Percentiles rank a stretch among this genome's conserved stretches.
Conservation (phyloP, 495 filamentous ascomycete species). For the Lophiostoma macrostomum region DNA sequence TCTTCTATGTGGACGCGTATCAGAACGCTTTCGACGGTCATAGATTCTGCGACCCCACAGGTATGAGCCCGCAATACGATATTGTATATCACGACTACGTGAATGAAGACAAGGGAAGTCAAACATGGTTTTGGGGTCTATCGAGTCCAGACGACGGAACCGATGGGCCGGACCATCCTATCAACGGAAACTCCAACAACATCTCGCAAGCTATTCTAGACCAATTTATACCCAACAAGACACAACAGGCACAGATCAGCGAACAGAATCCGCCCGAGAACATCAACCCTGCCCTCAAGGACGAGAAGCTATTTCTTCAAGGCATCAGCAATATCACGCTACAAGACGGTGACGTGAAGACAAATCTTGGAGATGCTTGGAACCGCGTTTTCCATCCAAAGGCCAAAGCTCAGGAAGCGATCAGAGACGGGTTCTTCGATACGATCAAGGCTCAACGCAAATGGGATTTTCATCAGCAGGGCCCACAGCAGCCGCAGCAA, state of each 20-base stretch:
- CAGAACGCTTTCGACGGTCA: background rate
- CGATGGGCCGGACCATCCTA: background rate
- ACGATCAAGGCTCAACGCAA: background rate
- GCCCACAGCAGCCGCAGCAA: no score
- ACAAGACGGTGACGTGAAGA: background rate
- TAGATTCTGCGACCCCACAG: conserved; percentile 1
- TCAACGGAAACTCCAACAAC: background rate
- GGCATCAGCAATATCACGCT: background rate
- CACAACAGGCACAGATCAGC: background rate
- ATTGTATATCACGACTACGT: background rate
- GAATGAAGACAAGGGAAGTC: background rate
- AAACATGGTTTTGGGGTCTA: conserved; percentile 17
- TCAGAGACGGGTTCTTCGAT: background rate
- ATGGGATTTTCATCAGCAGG: background rate
- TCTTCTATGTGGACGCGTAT: background rate
- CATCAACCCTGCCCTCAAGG: background rate
- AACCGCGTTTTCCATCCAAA: background rate
- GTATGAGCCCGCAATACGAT: background rate
- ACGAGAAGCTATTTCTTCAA: background rate
- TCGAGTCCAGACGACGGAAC: background rate
- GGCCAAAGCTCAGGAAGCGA: background rate
- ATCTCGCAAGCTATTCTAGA: background rate
- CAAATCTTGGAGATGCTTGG: background rate
- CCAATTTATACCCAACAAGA: conserved; percentile 1
- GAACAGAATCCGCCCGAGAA: conserved; percentile 2